Conservation (phyloP, 2,329 filamentous ascomycete genomes). For the Orbilia ellipsospora region DNA sequence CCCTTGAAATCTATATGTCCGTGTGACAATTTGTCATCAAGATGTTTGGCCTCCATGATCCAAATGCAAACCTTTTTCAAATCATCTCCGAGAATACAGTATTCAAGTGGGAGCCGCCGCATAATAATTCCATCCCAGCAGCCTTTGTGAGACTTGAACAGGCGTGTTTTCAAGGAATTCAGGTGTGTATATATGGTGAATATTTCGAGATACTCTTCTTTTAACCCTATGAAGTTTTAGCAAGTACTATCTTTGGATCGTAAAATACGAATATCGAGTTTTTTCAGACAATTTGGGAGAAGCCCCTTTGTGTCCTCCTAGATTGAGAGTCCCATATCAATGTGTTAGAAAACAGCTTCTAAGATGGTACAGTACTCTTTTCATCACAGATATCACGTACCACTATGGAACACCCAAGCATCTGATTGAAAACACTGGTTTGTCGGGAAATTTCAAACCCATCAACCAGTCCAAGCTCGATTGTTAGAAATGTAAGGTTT, state of each 20-base stretch:
- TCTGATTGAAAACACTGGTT: not conserved
- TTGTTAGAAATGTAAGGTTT: not conserved
- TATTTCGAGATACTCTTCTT: not conserved
- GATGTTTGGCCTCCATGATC: not conserved
- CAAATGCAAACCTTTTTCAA: slow-evolving; percentile 5
- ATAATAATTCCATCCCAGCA: not conserved
- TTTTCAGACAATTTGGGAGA: not conserved
- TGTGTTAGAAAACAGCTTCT: too few species aligned
- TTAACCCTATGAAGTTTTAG: not conserved
- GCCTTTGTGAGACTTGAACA: not conserved
- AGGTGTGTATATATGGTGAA: not conserved
- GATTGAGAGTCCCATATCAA: too few species aligned
- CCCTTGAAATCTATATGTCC: not conserved
- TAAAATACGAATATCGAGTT: not conserved
- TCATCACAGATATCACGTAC: not conserved
- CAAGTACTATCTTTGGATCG: not conserved
- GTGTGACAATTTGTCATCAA: not conserved
- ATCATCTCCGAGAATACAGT: not conserved
- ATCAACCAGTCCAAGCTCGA: not conserved
- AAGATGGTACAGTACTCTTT: too few species aligned
- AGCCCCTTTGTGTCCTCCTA: not conserved
- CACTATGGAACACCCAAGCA: not conserved
- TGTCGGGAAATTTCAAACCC: not conserved
- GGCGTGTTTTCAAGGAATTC: not conserved
- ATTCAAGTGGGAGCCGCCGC: not conserved